Base-by-base conservation (phyloP, 352 stramenopile species). In the Phytophthora sp. region DNA sequence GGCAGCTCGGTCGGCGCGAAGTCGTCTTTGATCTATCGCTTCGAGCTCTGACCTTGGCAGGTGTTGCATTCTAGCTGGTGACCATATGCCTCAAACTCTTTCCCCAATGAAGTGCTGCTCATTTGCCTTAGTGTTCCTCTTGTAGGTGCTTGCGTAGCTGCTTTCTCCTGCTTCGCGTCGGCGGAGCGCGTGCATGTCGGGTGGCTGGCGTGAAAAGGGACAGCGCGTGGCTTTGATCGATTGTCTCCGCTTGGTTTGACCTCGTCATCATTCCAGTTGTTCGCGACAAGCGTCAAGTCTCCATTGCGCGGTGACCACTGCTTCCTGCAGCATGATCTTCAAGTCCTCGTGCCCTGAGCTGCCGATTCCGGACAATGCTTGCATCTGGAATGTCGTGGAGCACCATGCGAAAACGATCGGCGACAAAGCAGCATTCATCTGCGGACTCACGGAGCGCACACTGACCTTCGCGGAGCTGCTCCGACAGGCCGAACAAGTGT, bases 381-480 rank as follows among this genome's bases (percentile, higher is more conserved):
- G 42, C 3, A 63, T 87, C 45, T 87, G 70, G 72, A 66, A 76
- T 21, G 58, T 68, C 4, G 31, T 82, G 4, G 74, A 82, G 70
- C 12, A 66, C 42, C 72, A 80, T 21, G 74, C 72, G 4, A 18
- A 17, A 12, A 34, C 37, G 8, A 74, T 57, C 5, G 59, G 62
- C 0, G 57, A 74, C 52, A 57, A 56, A 21, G 42, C 67, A 9
- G 67, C 70, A 9, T 77, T 84, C 26, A 55, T 85, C 51, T 86
- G 76, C 51, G 77, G 72, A 20, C 27, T 80, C 17, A 78, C 74
- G 3, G 59, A 84, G 34, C 66, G 64, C 27, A 46, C 64, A 2
- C 38, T 86, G 20, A 80, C 66, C 39, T 86, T 74, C 62, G 34
- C 46, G 3, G 37, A 76, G 45, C 46, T 82, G 8, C 35, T 72